Conservation (phyloP, 2,329 filamentous ascomycete species). For the Fusarium avenaceum region DNA sequence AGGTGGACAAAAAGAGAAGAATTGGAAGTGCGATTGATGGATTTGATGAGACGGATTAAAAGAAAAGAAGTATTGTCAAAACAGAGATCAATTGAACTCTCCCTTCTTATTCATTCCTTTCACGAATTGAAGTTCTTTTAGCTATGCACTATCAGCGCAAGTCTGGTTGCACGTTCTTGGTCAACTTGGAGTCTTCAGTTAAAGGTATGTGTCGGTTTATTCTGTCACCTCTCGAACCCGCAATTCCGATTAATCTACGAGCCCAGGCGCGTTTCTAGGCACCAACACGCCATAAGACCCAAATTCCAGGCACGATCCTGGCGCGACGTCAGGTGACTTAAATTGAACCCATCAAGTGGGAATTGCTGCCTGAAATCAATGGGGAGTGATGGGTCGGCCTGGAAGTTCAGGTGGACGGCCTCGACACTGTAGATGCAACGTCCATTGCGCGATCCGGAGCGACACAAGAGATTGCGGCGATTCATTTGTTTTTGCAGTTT, state of each 20-base stretch:
- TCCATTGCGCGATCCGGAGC: background rate
- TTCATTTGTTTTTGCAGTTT: background rate
- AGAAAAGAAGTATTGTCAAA: too few species aligned
- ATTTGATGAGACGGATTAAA: too few species aligned
- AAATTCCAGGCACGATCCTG: conserved; percentile 36
- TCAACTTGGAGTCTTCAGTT: too few species aligned
- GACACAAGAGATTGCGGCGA: background rate
- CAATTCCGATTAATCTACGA: background rate
- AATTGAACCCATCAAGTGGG: conserved; percentile 17
- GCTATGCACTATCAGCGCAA: too few species aligned
- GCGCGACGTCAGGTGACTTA: conserved; percentile 49
- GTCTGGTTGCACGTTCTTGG: too few species aligned
- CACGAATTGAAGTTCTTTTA: background rate
- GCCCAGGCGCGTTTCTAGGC: conserved; percentile 41
- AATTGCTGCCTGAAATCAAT: conserved; percentile 39
- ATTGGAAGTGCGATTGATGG: background rate
- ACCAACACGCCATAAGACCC: conserved; percentile 42
- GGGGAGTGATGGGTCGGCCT: conserved; percentile 10
- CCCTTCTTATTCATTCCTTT: rapidly evolving
- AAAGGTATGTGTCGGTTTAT: background rate
- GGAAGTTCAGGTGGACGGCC: conserved; percentile 1
- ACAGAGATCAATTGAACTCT: background rate
- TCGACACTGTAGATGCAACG: background rate
- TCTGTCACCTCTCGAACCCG: conserved; percentile 14
- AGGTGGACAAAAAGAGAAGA: conserved; percentile 12